Evolutionary conservation across 2,329 filamentous ascomycete genomes (phyloP).

Genomic region (Colletotrichum zoysiae): DNA sequence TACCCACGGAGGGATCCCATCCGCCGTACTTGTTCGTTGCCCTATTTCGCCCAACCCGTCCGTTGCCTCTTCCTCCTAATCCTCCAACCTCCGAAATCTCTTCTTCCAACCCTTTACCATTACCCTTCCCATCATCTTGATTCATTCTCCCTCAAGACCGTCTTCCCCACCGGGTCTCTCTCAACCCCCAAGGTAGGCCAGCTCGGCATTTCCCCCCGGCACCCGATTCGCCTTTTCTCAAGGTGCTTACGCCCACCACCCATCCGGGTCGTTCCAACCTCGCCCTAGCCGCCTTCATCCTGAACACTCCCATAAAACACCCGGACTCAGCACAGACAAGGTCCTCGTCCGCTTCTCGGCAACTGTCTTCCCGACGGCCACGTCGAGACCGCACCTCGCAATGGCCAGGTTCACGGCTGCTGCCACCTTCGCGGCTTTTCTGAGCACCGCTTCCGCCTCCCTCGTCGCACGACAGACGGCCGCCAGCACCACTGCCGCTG

Average conservation of each 20-base stretch:
- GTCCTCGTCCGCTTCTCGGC: neutral
- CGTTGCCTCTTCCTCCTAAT: neutral
- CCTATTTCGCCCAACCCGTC: constrained; percentile 5
- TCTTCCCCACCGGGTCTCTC: neutral
- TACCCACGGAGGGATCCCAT: constrained; percentile 2
- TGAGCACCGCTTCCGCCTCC: constrained; percentile 33
- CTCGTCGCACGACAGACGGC: constrained; percentile 49
- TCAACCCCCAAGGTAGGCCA: neutral
- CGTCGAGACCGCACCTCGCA: neutral
- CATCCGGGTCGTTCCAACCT: neutral
- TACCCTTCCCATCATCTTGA: neutral
- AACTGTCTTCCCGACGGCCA: neutral
- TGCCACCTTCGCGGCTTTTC: constrained; percentile 33
- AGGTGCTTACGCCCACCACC: constrained; percentile 25
- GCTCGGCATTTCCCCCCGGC: constrained; percentile 5
- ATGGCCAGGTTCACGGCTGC: constrained; percentile 32
- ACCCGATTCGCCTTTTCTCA: constrained; percentile 19
- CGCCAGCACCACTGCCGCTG: constrained; percentile 45
- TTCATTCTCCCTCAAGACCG: neutral
- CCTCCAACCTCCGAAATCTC: neutral
- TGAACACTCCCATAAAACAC: constrained; percentile 30
- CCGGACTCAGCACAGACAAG: constrained; percentile 7
- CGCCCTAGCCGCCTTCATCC: neutral
- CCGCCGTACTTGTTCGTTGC: neutral
- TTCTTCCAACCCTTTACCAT: neutral